Base-by-base conservation (phyloP, 2,329 filamentous ascomycete genomes). In the Ophiostoma australiae region DNA sequence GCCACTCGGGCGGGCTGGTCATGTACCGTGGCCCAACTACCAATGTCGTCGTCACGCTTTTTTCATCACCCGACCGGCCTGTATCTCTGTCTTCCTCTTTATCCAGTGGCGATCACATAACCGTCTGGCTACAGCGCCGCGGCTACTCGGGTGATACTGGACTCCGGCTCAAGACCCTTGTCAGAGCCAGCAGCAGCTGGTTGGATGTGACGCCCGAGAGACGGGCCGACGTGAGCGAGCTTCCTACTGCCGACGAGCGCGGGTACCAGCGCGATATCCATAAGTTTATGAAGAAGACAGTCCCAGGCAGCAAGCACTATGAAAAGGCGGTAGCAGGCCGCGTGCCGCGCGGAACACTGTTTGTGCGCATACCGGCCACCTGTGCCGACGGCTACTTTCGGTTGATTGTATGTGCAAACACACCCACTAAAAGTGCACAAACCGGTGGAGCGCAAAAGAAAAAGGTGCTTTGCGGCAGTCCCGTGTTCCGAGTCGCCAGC, bases 61-160 rank as follows among this genome's bases (percentile, higher is more conserved):
- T 92, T 75, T 85, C 84, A 71, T 74, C 76, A 1, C 72, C 84
- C 0, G 85, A 89, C 73, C 78, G 80, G 1, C 83, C 84, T 0
- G 33, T 66, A 6, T 23, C 31, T 31, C 20, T 33, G 4, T 35
- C 31, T 31, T 65, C 35, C 15, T 41, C 63, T n/a, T 35, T 68
- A 20, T 87, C 89, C 0, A 70, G 79, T 0, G 83, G 85, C 33
- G 83, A 90, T 7, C 15, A 27, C 17, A 37, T 35, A 35, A 87
- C 86, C 0, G 77, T 91, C 17, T 92, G 88, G 87, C 80, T 92
- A 35, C 90, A 92, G 79, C 84, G 84, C 72, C 89, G 88, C 74
- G 90, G 90, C 1, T 91, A 83, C 80, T 88, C 87, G 0, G 90
- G 90, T 4, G 89, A 89, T 76, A 84, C 88, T 68, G 90, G 90